phyloP scores from a whole-genome alignment of 495 filamentous ascomycete genomes.

The Aspergillus kassunensis region DNA sequence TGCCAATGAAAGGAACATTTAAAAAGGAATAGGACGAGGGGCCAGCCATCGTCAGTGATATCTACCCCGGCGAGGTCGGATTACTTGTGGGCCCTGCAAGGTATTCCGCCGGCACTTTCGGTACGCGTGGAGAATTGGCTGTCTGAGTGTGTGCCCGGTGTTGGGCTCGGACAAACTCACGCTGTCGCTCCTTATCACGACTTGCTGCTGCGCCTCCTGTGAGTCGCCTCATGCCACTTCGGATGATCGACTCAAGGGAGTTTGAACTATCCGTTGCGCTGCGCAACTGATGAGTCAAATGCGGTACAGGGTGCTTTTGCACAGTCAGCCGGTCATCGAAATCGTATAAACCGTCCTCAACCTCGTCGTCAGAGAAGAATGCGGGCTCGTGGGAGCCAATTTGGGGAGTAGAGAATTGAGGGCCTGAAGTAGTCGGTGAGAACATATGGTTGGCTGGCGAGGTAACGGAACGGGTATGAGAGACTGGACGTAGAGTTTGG shows the following conservation, averaged over 20 bases:
- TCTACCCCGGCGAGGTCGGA: constrained; percentile 35
- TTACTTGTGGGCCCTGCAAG: constrained; percentile 38
- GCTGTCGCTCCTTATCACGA: constrained; percentile 57
- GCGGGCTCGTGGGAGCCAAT: constrained; percentile 39
- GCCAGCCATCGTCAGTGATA: constrained; percentile 4
- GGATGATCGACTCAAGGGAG: constrained; percentile 65
- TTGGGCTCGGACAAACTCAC: constrained; percentile 54
- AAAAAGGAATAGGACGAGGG: neutral
- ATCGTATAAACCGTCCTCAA: constrained; percentile 47
- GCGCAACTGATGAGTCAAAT: constrained; percentile 37
- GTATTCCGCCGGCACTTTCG: constrained; percentile 60
- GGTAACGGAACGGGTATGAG: constrained; percentile 71
- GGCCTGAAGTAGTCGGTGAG: constrained; percentile 31
- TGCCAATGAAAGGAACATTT: no score
- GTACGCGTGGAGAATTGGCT: constrained; percentile 54
- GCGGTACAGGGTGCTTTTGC: constrained; percentile 48
- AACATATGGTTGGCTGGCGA: constrained; percentile 60
- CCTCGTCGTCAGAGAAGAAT: constrained; percentile 56
- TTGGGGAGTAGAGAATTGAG: constrained; percentile 23
- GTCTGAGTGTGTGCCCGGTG: constrained; percentile 41
- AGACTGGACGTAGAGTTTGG: constrained; percentile 44
- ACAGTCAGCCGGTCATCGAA: constrained; percentile 44
- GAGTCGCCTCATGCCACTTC: constrained; percentile 62
- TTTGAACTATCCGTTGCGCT: constrained; percentile 51
- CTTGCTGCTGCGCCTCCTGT: constrained; percentile 54